A percentile compares a stretch with the other conserved stretches of the same genome.
Evolutionary conservation across 2,329 filamentous ascomycete species (phyloP).

Genomic region (Trematosphaeria pertusa): DNA sequence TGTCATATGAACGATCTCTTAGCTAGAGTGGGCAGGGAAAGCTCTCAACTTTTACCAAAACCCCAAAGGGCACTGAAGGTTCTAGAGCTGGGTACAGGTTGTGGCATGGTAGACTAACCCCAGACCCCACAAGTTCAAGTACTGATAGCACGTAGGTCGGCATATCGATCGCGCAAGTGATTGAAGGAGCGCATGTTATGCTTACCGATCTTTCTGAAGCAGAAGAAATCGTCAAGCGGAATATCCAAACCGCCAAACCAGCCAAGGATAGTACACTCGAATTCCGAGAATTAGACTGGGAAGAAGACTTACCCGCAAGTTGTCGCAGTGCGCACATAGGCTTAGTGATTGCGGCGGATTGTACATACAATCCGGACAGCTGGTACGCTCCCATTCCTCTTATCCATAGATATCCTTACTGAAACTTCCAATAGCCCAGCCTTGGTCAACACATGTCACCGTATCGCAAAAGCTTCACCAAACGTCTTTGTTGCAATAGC

Average conservation of each 20-base stretch:
- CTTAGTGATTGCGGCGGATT: slow-evolving; percentile 71
- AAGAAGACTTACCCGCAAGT: slow-evolving; percentile 55
- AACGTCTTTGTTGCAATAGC: slow-evolving; percentile 63
- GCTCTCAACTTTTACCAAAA: slow-evolving; percentile 5
- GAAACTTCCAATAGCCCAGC: slow-evolving; percentile 56
- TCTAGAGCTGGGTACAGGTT: slow-evolving; percentile 72
- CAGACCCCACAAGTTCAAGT: neutral
- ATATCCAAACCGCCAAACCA: slow-evolving; percentile 56
- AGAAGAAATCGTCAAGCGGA: slow-evolving; percentile 64
- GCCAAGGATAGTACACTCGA: slow-evolving; percentile 52
- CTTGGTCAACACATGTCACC: slow-evolving; percentile 64
- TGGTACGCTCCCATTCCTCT: slow-evolving; percentile 25
- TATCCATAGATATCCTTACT: neutral
- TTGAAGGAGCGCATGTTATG: slow-evolving; percentile 60
- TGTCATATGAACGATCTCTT: slow-evolving; percentile 58
- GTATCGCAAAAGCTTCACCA: slow-evolving; percentile 57
- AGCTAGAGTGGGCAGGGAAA: slow-evolving; percentile 16
- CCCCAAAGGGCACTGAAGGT: slow-evolving; percentile 43
- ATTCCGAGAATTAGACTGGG: slow-evolving; percentile 69
- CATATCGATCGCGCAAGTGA: slow-evolving; percentile 64
- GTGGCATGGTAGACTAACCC: slow-evolving; percentile 62
- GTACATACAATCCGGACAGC: slow-evolving; percentile 75
- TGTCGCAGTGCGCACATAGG: slow-evolving; percentile 55
- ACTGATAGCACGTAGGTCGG: slow-evolving; percentile 47
- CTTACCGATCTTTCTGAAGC: slow-evolving; percentile 73